Base-by-base conservation (phyloP, 1,284 basidiomycete genomes). In the Agaricales sp. region DNA sequence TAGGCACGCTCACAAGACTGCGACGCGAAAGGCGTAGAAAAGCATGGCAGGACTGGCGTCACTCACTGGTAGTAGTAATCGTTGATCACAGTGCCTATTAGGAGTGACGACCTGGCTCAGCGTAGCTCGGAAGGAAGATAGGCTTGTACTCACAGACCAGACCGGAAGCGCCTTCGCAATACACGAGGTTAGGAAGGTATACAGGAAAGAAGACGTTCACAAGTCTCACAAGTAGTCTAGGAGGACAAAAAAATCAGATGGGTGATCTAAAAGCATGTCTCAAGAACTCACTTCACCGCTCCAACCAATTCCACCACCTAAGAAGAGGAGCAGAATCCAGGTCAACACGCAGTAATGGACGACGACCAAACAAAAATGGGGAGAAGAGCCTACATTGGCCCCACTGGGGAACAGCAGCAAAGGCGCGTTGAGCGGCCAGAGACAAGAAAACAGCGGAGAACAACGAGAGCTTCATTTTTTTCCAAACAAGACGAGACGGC, bases 61-160 rank as follows among this genome's bases (percentile, higher is more conserved):
- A 35, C 59, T 43, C 47, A 67, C 63, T 68, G 65, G 22, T 54
- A 67, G 45, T 67, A 65, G 25, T 55, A 64, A 37, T 57, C 56
- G 41, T 65, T 63, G 21, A 54, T 6, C 38, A 53, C 47, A 21
- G 55, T 51, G 46, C n/a, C n/a, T n/a, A n/a, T n/a, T n/a, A n/a
- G n/a, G n/a, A n/a, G n/a, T n/a, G n/a, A n/a, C n/a, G n/a, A n/a
- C n/a, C n/a, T n/a, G n/a, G n/a, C n/a, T n/a, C n/a, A n/a, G n/a
- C n/a, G n/a, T n/a, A n/a, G n/a, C n/a, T n/a, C n/a, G n/a, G n/a
- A n/a, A n/a, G n/a, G n/a, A n/a, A n/a, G n/a, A n/a, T n/a, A n/a
- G n/a, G n/a, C n/a, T n/a, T n/a, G n/a, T n/a, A n/a, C n/a, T n/a
- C n/a, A n/a, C 63, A 65, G 35, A 51, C 48, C 6, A 53, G 55